phyloP scores from a whole-genome alignment of 345 rosid species.

The Populus tremula region DNA sequence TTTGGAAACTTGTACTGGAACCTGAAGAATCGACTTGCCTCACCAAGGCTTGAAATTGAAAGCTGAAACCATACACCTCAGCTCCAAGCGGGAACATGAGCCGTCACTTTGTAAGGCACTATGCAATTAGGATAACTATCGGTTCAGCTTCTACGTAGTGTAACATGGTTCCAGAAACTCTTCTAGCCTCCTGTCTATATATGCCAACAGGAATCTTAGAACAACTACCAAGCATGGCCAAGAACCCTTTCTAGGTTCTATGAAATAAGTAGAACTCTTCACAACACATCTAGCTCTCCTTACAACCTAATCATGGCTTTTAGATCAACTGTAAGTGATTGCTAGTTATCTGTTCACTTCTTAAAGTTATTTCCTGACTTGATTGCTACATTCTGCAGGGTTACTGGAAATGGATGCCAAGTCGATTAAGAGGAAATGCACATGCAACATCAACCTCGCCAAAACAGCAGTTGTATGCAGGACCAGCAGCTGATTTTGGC shows the following conservation, averaged over 20 bases:
- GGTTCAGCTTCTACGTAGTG: background rate
- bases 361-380: background rate
- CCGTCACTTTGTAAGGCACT: background rate
- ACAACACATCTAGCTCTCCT: background rate
- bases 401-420: constrained; percentile 36
- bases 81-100: too few relatives aligned
- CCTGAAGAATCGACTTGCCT: too few relatives aligned
- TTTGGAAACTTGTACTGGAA: too few relatives aligned
- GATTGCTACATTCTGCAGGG: constrained; percentile 28
- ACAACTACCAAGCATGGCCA: too few relatives aligned
- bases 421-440: constrained; percentile 25
- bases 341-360: background rate
- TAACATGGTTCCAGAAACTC: background rate
- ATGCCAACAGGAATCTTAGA: background rate
- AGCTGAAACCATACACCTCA: too few relatives aligned
- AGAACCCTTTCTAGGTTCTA: background rate
- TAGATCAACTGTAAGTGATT: constrained; percentile 36
- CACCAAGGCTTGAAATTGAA: too few relatives aligned
- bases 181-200: background rate
- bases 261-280: background rate
- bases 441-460: constrained; percentile 40
- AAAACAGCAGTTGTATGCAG: constrained; percentile 33
- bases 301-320: constrained; percentile 31
- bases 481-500: constrained; percentile 10
- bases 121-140: background rate